Percentiles rank a stretch among this genome's conserved stretches.
These are phyloP conservation scores for Cryptosporidium bovis DNA, from an alignment of 169 alveolate species.

Conservation along the genomic window DNA sequence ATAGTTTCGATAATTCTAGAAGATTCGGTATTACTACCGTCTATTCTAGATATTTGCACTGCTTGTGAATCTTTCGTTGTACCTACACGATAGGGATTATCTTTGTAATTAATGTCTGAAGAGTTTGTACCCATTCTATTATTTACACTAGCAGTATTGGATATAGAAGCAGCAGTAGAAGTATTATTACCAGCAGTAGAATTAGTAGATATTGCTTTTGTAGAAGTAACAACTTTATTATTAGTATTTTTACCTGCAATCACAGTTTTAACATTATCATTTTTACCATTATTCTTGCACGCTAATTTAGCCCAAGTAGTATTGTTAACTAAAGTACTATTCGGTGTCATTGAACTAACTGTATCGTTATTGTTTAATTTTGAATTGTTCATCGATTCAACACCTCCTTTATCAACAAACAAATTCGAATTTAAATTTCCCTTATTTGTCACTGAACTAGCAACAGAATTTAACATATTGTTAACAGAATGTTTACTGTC, in stretches of 20 bases:
- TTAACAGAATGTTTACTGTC: not conserved
- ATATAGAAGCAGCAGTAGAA: too few relatives aligned
- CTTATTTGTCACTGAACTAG: not conserved
- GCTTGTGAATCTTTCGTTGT: too few relatives aligned
- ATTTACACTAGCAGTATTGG: not conserved
- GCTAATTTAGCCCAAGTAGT: slow-evolving; percentile 71
- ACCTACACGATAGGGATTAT: not conserved
- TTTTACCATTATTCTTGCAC: slow-evolving; percentile 30
- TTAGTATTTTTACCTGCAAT: too few relatives aligned
- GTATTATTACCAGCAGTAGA: too few relatives aligned
- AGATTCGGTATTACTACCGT: not conserved
- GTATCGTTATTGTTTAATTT: not conserved
- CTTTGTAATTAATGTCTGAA: not conserved
- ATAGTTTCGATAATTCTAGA: not conserved
- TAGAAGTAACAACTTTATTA: too few relatives aligned
- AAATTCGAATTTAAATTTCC: not conserved
- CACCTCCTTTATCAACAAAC: not conserved
- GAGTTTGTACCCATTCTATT: not conserved
- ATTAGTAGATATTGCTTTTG: too few relatives aligned
- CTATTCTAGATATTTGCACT: too few relatives aligned
- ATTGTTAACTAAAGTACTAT: slow-evolving; percentile 8
- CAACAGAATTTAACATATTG: not conserved
- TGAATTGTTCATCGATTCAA: not conserved
- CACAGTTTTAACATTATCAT: not conserved
- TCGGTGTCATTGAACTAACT: not conserved